These are phyloP conservation scores for Antrodiella citrinella DNA, from an alignment of 768 basidiomycete genomes.

Conservation along the genomic window DNA sequence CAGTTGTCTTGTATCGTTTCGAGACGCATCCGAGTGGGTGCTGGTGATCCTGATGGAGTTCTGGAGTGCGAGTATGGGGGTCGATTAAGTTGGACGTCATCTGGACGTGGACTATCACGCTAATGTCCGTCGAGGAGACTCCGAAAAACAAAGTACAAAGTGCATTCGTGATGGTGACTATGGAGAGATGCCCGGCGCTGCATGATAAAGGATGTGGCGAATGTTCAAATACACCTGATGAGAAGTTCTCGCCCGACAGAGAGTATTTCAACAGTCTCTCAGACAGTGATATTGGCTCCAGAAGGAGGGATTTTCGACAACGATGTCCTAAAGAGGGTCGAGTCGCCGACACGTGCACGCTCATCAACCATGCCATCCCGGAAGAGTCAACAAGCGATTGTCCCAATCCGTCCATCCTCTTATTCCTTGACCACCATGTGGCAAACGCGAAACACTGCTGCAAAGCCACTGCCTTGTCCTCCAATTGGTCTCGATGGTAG, in stretches of 20 bases:
- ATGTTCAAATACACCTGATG: neutral
- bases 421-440: slow-evolving; percentile 19
- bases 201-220: neutral
- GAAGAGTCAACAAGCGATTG: slow-evolving; percentile 17
- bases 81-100: neutral
- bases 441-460: neutral
- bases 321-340: slow-evolving; percentile 8
- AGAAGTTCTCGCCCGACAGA: neutral
- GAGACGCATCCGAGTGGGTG: neutral
- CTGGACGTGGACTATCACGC: neutral
- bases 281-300: neutral
- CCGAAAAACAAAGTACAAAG: slow-evolving; percentile 9
- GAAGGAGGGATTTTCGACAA: slow-evolving; percentile 11
- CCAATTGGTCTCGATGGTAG: slow-evolving; percentile 7
- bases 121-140: neutral
- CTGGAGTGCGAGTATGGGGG: neutral
- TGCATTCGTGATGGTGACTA: slow-evolving; percentile 12
- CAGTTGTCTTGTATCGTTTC: slow-evolving; percentile 6
- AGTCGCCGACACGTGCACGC: slow-evolving; percentile 8
- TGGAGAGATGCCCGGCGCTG: neutral
- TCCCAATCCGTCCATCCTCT: slow-evolving; percentile 21
- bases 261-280: neutral
- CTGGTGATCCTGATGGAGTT: neutral
- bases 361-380: slow-evolving; percentile 9
- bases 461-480: slow-evolving; percentile 14